A percentile compares a stretch with the other conserved stretches of the same genome.
These are phyloP conservation scores for Leptosphaerulina australis DNA, from an alignment of 2,329 filamentous ascomycete species.

Conservation along the genomic window DNA sequence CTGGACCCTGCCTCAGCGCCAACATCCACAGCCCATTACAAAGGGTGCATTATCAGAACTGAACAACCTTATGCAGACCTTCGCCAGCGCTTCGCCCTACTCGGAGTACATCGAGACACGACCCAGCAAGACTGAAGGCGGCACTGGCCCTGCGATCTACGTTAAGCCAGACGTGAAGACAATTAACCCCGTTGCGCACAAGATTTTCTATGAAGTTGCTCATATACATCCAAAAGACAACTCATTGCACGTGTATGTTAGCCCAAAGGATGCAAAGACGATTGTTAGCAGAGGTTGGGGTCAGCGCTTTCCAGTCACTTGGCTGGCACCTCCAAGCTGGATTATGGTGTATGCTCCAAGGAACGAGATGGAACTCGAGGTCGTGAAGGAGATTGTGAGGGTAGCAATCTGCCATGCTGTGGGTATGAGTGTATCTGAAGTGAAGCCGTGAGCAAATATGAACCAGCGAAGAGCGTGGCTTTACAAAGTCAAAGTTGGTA, in stretches of 20 bases:
- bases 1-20: slow-evolving; percentile 43
- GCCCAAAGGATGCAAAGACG: slow-evolving; percentile 74
- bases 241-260: slow-evolving; percentile 78
- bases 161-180: slow-evolving; percentile 32
- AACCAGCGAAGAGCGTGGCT: neutral
- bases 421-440: slow-evolving; percentile 29
- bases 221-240: slow-evolving; percentile 79
- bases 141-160: slow-evolving; percentile 41
- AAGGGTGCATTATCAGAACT: slow-evolving; percentile 24
- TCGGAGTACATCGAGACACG: slow-evolving; percentile 27
- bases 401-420: slow-evolving; percentile 72
- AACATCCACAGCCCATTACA: slow-evolving; percentile 31
- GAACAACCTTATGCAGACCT: slow-evolving; percentile 30
- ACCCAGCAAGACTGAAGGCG: slow-evolving; percentile 41
- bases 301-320: slow-evolving; percentile 60
- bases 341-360: slow-evolving; percentile 80
- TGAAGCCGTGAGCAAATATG: neutral
- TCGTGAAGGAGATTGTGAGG: slow-evolving; percentile 72
- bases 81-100: slow-evolving; percentile 27
- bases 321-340: slow-evolving; percentile 41
- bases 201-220: slow-evolving; percentile 42
- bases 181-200: slow-evolving; percentile 37
- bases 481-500: neutral
- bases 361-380: slow-evolving; percentile 69
- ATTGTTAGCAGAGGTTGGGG: slow-evolving; percentile 80